Conservation (phyloP, 1,284 basidiomycete species). For the Clitocybe nebularis region DNA sequence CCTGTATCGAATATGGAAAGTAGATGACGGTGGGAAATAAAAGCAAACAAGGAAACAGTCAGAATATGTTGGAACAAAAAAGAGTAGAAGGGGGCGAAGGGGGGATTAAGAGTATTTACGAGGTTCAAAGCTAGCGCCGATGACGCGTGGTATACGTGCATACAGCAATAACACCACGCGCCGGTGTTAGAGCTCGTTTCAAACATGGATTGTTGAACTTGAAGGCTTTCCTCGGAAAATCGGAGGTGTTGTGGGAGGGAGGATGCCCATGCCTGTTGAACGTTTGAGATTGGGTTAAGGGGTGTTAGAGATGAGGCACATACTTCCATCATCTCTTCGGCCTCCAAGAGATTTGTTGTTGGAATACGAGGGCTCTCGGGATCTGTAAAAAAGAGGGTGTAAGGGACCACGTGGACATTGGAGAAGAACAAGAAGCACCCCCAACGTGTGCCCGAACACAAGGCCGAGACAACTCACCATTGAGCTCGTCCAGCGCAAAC, state of each 20-base stretch:
- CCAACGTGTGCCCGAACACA: no score
- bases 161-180: constrained; percentile 73
- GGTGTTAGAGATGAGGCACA: constrained; percentile 13
- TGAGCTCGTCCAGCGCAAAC: constrained; percentile 37
- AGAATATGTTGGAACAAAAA: constrained; percentile 3
- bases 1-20: no score
- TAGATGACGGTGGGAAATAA: not conserved
- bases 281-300: not conserved
- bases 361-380: constrained; percentile 15
- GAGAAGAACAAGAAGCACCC: not conserved
- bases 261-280: constrained; percentile 53
- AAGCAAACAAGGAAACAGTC: constrained; percentile 11
- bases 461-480: constrained; percentile 20
- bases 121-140: constrained; percentile 59
- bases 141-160: constrained; percentile 68
- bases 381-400: constrained; percentile 3
- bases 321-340: constrained; percentile 40
- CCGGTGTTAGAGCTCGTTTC: constrained; percentile 72
- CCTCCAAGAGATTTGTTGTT: constrained; percentile 29
- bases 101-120: constrained; percentile 39
- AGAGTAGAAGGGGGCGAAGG: constrained; percentile 5
- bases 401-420: not conserved
- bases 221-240: constrained; percentile 62
- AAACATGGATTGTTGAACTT: constrained; percentile 69
- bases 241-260: constrained; percentile 64